Base-by-base conservation (phyloP, 2,329 filamentous ascomycete genomes). In the Pseudogymnoascus sp. region DNA sequence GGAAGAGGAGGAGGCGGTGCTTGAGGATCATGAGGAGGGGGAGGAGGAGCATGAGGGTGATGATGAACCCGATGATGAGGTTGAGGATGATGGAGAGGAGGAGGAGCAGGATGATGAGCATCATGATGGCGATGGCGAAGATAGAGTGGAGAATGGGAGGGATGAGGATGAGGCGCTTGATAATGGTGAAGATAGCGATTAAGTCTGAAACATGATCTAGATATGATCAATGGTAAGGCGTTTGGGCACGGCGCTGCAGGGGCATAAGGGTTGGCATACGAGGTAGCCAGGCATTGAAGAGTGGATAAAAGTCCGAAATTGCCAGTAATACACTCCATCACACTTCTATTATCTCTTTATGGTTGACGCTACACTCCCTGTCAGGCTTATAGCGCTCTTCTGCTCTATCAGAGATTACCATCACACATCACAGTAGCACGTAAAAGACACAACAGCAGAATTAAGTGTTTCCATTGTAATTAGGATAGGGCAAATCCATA, bases 121-220 rank as follows among this genome's bases (percentile, higher is more conserved):
- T 35, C 70, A 77, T 60, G 74, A 76, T 15, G 76, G 76, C 26
- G 74, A 77, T 58, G 68, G 74, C 4, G 76, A 76, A 65, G 78
- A 78, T 3, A 76, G 78, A 17, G 77, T 77, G 40, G 74, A 76
- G 7, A 72, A 74, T 3, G 74, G 75, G 1, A 76, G 77, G 13
- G 76, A 76, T 59, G 76, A 77, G 1, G 81, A 77, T 62, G 86
- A 88, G 65, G 85, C 84, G 10, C 71, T 87, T 63, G 84, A 86
- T 66, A 75, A 79, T 68, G 83, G 81, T 9, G 79, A 82, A 59
- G 84, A 86, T 64, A 85, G 82, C 67, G 82, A 84, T 61, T 84
- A 59, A 39, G 37, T 59, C 47, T 33, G 29, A 54, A 54, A 54
- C 10, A 21, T 54, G 47, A 33, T 54, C 47, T 54, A 54, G 29